Evolutionary conservation across 2,329 filamentous ascomycete species (phyloP).

Genomic region (Coniochaeta sp.): DNA sequence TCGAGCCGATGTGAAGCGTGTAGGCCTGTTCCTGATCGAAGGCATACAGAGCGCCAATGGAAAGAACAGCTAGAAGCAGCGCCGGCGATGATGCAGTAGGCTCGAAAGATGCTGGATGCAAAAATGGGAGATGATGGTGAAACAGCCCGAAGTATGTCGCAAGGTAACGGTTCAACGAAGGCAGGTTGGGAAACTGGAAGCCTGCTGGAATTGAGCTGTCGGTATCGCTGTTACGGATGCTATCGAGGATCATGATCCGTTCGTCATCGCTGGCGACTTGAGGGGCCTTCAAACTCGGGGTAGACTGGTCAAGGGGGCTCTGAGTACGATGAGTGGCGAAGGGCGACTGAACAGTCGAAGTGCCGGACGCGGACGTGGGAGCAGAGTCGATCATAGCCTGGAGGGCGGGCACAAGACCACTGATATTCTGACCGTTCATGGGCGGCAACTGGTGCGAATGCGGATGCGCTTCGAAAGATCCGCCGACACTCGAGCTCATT

Average conservation of each 20-base stretch:
- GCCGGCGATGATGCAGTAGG: slow-evolving; percentile 74
- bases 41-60: slow-evolving; percentile 91
- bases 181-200: slow-evolving; percentile 76
- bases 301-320: slow-evolving; percentile 63
- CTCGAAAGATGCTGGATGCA: slow-evolving; percentile 87
- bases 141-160: slow-evolving; percentile 96
- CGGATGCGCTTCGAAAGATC: slow-evolving; percentile 58
- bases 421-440: slow-evolving; percentile 55
- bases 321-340: slow-evolving; percentile 58
- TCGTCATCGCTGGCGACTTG: slow-evolving; percentile 81
- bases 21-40: slow-evolving; percentile 97
- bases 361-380: slow-evolving; percentile 56
- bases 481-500: slow-evolving; percentile 56
- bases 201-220: slow-evolving; percentile 79
- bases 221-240: slow-evolving; percentile 72
- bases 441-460: slow-evolving; percentile 58
- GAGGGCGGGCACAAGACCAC: slow-evolving; percentile 56
- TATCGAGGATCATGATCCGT: slow-evolving; percentile 75
- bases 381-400: slow-evolving; percentile 68
- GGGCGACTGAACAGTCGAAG: slow-evolving; percentile 67
- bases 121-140: slow-evolving; percentile 91
- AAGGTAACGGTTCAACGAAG: slow-evolving; percentile 82
- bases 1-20: slow-evolving; percentile 94
- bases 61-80: slow-evolving; percentile 80
- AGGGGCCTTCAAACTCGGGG: slow-evolving; percentile 62